Percentiles rank a stretch among this genome's conserved stretches.
Conservation (phyloP, 164 flowering plant species). For the Nymphaea colorata region DNA sequence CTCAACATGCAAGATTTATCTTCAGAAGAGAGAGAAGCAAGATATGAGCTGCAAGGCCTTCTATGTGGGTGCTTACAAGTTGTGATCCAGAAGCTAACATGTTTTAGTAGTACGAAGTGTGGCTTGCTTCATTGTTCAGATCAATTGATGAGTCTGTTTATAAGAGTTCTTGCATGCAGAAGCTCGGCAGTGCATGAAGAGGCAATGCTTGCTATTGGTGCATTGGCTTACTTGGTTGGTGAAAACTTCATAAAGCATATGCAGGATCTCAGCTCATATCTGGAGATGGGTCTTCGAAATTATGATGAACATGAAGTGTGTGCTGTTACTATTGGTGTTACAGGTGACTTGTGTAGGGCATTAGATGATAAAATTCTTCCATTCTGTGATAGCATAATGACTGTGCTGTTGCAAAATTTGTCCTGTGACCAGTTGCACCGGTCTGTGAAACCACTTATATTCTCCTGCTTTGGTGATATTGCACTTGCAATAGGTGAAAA, state of each 20-base stretch:
- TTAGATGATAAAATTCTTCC: constrained; percentile 56
- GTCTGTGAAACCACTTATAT: constrained; percentile 62
- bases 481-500: constrained; percentile 62
- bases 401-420: constrained; percentile 46
- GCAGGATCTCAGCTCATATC: constrained; percentile 48
- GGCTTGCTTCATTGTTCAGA: constrained; percentile 55
- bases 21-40: constrained; percentile 50
- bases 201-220: constrained; percentile 24
- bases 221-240: constrained; percentile 51
- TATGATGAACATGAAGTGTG: constrained; percentile 68
- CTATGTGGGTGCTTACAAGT: constrained; percentile 69
- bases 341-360: constrained; percentile 60
- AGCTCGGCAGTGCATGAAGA: constrained; percentile 57
- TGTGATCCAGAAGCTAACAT: constrained; percentile 52
- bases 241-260: constrained; percentile 51
- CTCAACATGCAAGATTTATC: constrained; percentile 46
- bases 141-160: constrained; percentile 52
- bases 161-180: constrained; percentile 55
- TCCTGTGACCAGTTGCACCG: constrained; percentile 61
- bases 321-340: constrained; percentile 65
- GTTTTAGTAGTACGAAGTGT: constrained; percentile 38
- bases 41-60: constrained; percentile 52
- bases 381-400: constrained; percentile 66
- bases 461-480: constrained; percentile 68
- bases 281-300: constrained; percentile 76